These are phyloP conservation scores for Xylariaceae sp. DNA, from an alignment of 2,329 filamentous ascomycete species.

Conservation along the genomic window DNA sequence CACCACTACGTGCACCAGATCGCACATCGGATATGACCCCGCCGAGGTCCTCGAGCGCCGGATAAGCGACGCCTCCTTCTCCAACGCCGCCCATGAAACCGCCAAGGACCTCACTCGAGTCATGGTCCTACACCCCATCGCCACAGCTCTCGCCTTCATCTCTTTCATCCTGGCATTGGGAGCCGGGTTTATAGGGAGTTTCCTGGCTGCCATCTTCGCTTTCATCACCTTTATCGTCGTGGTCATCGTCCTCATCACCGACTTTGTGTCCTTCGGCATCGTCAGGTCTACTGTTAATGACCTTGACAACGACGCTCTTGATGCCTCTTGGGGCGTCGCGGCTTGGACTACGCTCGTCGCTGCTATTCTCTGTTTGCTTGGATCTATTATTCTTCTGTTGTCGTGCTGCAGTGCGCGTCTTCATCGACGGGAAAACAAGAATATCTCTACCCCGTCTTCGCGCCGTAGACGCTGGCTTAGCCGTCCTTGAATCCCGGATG, in stretches of 20 bases:
- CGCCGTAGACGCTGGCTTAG: conserved; percentile 13
- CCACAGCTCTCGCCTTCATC: conserved; percentile 36
- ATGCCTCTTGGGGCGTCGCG: conserved; percentile 47
- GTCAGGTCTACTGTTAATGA: conserved; percentile 35
- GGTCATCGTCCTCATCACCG: conserved; percentile 38
- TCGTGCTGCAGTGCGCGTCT: conserved; percentile 53
- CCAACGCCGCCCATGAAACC: conserved; percentile 34
- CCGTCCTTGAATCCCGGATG: not conserved
- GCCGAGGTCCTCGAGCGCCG: conserved; percentile 18
- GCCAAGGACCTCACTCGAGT: conserved; percentile 37
- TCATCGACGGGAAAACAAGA: conserved; percentile 32
- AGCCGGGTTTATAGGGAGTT: conserved; percentile 38
- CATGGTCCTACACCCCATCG: conserved; percentile 39
- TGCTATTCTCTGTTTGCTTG: conserved; percentile 50
- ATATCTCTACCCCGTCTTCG: not conserved
- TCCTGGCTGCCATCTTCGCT: conserved; percentile 36
- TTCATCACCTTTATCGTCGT: conserved; percentile 39
- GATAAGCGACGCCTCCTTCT: conserved; percentile 29
- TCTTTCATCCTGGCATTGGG: conserved; percentile 41
- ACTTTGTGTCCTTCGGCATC: conserved; percentile 40
- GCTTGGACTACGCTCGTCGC: conserved; percentile 56
- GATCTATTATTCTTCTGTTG: conserved; percentile 52
- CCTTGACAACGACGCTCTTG: conserved; percentile 26
- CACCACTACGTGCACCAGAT: conserved; percentile 22
- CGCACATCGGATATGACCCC: conserved; percentile 28